These are phyloP conservation scores for Phialocephala subalpina DNA, from an alignment of 2,329 filamentous ascomycete genomes.

Conservation along the genomic window DNA sequence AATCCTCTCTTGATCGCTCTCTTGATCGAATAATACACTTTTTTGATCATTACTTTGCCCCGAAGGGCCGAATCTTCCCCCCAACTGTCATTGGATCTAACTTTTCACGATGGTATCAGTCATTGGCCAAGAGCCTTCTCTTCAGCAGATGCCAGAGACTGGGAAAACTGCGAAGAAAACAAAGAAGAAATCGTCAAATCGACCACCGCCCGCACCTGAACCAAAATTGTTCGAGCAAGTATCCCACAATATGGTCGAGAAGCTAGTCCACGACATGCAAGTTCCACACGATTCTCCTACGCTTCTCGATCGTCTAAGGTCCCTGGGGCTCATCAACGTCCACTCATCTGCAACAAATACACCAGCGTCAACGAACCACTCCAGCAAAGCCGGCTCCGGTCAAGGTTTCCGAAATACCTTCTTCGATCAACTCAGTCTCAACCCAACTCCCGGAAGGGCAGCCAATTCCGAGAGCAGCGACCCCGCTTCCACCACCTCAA, in stretches of 20 bases:
- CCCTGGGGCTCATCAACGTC: constrained; percentile 6
- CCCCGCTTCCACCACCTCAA: not conserved
- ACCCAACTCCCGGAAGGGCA: too few relatives aligned
- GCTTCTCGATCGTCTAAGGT: not conserved
- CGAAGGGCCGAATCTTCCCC: too few relatives aligned
- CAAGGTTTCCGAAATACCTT: not conserved
- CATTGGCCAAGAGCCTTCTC: too few relatives aligned
- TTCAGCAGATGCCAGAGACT: not conserved
- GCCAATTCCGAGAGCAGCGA: too few relatives aligned
- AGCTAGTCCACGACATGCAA: constrained; percentile 7
- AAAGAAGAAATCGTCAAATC: not conserved
- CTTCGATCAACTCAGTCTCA: too few relatives aligned
- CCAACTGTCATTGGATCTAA: too few relatives aligned
- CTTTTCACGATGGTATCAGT: too few relatives aligned
- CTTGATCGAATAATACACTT: too few relatives aligned
- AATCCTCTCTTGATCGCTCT: too few relatives aligned
- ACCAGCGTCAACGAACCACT: not conserved
- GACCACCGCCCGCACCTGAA: not conserved
- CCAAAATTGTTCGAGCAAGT: constrained; percentile 7
- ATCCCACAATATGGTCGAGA: not conserved
- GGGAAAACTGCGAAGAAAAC: not conserved
- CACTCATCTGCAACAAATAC: not conserved
- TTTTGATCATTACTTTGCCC: too few relatives aligned
- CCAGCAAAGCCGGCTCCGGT: not conserved
- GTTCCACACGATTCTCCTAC: constrained; percentile 3